Conservation (phyloP, 768 basidiomycete genomes). For the Leccinum rimulosum region DNA sequence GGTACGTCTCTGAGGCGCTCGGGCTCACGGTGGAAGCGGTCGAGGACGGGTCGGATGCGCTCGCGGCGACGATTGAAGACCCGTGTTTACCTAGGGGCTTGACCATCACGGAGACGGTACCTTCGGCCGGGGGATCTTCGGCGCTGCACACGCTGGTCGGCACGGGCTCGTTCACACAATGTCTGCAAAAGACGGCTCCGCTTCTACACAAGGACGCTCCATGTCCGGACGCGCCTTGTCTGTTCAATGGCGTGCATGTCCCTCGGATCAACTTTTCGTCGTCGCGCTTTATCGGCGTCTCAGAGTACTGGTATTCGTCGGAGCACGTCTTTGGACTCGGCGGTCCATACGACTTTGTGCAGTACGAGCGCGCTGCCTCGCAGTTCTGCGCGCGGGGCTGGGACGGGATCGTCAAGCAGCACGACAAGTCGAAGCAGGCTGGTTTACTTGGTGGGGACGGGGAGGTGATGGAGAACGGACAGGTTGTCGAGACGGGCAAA, state of each 20-base stretch:
- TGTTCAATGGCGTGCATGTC: slow-evolving; percentile 93
- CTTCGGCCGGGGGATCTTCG: slow-evolving; percentile 39
- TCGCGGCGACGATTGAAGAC: slow-evolving; percentile 67
- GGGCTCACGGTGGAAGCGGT: slow-evolving; percentile 40
- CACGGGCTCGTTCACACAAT: slow-evolving; percentile 88
- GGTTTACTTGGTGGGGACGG: slow-evolving; percentile 58
- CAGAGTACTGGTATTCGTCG: slow-evolving; percentile 99
- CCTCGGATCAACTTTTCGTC: slow-evolving; percentile 93
- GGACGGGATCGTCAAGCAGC: slow-evolving; percentile 68
- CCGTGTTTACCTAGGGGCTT: slow-evolving; percentile 89
- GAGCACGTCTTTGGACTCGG: slow-evolving; percentile 95
- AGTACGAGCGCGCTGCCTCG: slow-evolving; percentile 91
- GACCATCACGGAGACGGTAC: slow-evolving; percentile 54
- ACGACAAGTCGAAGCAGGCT: slow-evolving; percentile 51
- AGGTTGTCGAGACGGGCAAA: slow-evolving; percentile 59
- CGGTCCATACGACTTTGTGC: slow-evolving; percentile 92
- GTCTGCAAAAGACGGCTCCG: slow-evolving; percentile 66
- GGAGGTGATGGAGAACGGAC: slow-evolving; percentile 57
- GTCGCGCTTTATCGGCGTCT: slow-evolving; percentile 94
- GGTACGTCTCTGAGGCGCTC: slow-evolving; percentile 77
- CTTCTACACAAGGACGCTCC: slow-evolving; percentile 83
- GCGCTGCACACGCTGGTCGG: slow-evolving; percentile 68
- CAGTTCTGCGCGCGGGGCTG: slow-evolving; percentile 82
- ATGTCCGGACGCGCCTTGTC: slow-evolving; percentile 81
- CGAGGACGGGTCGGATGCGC: slow-evolving; percentile 15